These are phyloP conservation scores for Leccinum olivaceopallidum DNA, from an alignment of 768 basidiomycete genomes.

Conservation along the genomic window DNA sequence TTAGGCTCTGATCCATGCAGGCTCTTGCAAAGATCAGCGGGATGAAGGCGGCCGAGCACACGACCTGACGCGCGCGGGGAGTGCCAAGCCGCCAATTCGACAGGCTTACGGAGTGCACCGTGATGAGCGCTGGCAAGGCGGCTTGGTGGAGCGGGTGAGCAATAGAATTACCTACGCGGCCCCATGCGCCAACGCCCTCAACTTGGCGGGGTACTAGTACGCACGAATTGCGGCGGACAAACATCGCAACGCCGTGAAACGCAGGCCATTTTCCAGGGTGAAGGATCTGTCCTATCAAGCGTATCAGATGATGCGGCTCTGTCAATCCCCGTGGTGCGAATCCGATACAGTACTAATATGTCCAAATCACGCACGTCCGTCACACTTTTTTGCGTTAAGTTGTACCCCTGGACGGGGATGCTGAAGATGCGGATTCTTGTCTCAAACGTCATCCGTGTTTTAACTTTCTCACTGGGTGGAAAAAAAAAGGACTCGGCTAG, in stretches of 20 bases:
- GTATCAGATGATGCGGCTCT: slow-evolving; percentile 27
- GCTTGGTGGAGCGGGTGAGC: slow-evolving; percentile 9
- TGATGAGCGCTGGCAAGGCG: slow-evolving; percentile 14
- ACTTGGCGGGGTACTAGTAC: background rate
- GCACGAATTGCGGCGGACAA: slow-evolving; percentile 9
- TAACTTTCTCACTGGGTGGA: background rate
- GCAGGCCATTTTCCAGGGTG: slow-evolving; percentile 10
- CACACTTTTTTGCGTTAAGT: slow-evolving; percentile 1
- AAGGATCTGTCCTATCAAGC: slow-evolving; percentile 24
- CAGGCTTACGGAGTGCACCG: slow-evolving; percentile 15
- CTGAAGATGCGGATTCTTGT: background rate
- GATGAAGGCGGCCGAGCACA: slow-evolving; percentile 9
- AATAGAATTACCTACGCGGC: background rate
- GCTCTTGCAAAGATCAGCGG: slow-evolving; percentile 16
- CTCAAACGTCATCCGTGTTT: background rate
- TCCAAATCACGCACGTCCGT: slow-evolving; percentile 8
- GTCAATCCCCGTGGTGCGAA: slow-evolving; percentile 17
- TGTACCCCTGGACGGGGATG: background rate
- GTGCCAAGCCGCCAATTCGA: slow-evolving; percentile 11
- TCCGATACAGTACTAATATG: slow-evolving; percentile 3
- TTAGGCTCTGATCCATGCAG: slow-evolving; percentile 18
- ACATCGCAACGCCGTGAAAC: slow-evolving; percentile 24
- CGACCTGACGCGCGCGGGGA: slow-evolving; percentile 3
- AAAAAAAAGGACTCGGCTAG: slow-evolving; percentile 3
- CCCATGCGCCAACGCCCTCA: background rate